Evolutionary conservation across 169 alveolate species (phyloP).

Genomic region (Plasmodium falciparum): DNA sequence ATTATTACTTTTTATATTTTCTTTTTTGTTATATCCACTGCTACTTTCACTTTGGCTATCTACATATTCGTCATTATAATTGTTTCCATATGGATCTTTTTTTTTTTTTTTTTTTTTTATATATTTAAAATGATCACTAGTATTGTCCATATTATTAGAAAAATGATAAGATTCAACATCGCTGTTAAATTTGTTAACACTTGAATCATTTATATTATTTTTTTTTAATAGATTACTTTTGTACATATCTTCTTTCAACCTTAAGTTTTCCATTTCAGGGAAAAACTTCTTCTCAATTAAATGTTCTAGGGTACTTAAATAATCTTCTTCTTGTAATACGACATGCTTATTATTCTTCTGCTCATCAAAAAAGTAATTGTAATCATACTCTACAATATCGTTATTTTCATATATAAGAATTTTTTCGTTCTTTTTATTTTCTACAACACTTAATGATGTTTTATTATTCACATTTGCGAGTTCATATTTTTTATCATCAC

Average conservation of each 20-base stretch:
- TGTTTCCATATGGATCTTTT: not conserved
- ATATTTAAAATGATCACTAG: conserved; percentile 10
- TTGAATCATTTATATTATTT: not conserved
- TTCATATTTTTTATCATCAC: not conserved
- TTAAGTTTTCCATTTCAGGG: conserved; percentile 79
- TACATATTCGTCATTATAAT: no score
- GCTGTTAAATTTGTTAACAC: not conserved
- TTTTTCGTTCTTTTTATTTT: conserved; percentile 27
- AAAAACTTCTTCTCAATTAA: conserved; percentile 84
- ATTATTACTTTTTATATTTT: no score
- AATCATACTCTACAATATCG: conserved; percentile 65
- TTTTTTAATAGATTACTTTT: conserved; percentile 16
- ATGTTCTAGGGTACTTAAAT: conserved; percentile 80
- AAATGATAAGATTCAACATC: not conserved
- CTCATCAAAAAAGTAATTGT: conserved; percentile 2
- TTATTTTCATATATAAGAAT: conserved; percentile 47
- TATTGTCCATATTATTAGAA: conserved; percentile 3
- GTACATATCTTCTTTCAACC: conserved; percentile 23
- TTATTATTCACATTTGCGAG: not conserved
- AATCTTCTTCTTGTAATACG: conserved; percentile 82
- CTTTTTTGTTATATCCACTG: no score
- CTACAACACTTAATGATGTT: no score
- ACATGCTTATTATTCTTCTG: conserved; percentile 15
- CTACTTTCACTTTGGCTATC: no score
- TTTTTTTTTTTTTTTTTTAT: not conserved